Evolutionary conservation across 2,329 filamentous ascomycete species (phyloP).

Genomic region (Arthroderma sp.): DNA sequence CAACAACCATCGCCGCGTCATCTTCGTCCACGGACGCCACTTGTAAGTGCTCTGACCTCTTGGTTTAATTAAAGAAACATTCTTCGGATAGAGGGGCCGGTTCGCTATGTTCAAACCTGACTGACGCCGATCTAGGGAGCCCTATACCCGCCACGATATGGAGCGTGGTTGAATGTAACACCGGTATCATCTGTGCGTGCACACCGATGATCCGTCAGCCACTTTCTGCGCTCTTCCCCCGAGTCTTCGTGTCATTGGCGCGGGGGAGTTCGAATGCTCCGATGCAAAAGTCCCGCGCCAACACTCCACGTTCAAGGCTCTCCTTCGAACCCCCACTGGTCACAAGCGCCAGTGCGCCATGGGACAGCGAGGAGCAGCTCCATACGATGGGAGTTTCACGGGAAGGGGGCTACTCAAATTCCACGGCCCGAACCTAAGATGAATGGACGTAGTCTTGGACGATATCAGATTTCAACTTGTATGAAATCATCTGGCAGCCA

Average conservation of each 20-base stretch:
- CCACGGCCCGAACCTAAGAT: slow-evolving; percentile 2
- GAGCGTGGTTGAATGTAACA: slow-evolving; percentile 29
- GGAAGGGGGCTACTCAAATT: neutral
- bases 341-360: neutral
- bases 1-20: slow-evolving; percentile 21
- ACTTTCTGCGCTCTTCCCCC: slow-evolving; percentile 17
- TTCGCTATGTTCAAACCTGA: neutral
- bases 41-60: slow-evolving; percentile 5
- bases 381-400: neutral
- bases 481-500: neutral
- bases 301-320: neutral
- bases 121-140: slow-evolving; percentile 15
- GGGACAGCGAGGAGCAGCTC: neutral
- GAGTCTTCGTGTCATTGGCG: slow-evolving; percentile 10
- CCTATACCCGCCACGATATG: slow-evolving; percentile 26
- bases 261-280: slow-evolving; percentile 4
- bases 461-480: neutral
- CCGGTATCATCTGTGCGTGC: slow-evolving; percentile 29
- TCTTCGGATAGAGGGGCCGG: slow-evolving; percentile 2
- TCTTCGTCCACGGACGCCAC: slow-evolving; percentile 11
- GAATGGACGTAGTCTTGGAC: too few relatives aligned
- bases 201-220: slow-evolving; percentile 28
- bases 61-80: neutral
- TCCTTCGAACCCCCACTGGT: neutral
- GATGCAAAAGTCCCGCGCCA: neutral